Evolutionary conservation across 2,329 filamentous ascomycete species (phyloP).

Genomic region (Macrophomina tecta): DNA sequence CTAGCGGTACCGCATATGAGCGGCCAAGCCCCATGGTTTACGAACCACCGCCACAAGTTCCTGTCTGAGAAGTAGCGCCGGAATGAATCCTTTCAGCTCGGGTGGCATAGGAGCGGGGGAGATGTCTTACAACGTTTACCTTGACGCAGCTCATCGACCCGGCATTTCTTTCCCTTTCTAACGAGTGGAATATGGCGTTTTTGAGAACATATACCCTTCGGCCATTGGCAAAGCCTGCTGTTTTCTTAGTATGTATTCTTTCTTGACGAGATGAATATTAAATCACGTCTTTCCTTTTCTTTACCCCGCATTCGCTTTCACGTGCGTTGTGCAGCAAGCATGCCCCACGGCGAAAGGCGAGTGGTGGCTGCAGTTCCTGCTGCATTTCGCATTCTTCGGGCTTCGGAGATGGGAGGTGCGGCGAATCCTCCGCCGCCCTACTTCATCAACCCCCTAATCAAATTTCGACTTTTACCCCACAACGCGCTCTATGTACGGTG

Average conservation of each 20-base stretch:
- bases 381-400: not conserved
- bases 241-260: not conserved
- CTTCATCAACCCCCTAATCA: constrained; percentile 18
- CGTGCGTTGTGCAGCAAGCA: not conserved
- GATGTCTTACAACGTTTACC: not conserved
- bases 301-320: not conserved
- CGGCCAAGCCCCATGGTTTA: constrained; percentile 43
- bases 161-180: constrained; percentile 6
- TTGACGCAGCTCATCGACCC: not conserved
- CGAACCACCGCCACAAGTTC: constrained; percentile 21
- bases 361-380: constrained; percentile 4
- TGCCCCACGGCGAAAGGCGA: not conserved
- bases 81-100: not conserved
- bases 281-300: not conserved
- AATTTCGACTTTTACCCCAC: not conserved
- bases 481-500: not conserved
- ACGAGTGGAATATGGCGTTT: constrained; percentile 16
- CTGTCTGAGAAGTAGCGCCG: not conserved
- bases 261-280: not conserved
- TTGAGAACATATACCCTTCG: constrained; percentile 20
- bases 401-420: not conserved
- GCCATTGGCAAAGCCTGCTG: not conserved
- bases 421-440: constrained; percentile 11
- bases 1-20: constrained; percentile 41
- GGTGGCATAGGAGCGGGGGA: constrained; percentile 3